Evolutionary conservation across 1,284 basidiomycete species (phyloP).

Genomic region (Cryptococcus depauperatus): DNA sequence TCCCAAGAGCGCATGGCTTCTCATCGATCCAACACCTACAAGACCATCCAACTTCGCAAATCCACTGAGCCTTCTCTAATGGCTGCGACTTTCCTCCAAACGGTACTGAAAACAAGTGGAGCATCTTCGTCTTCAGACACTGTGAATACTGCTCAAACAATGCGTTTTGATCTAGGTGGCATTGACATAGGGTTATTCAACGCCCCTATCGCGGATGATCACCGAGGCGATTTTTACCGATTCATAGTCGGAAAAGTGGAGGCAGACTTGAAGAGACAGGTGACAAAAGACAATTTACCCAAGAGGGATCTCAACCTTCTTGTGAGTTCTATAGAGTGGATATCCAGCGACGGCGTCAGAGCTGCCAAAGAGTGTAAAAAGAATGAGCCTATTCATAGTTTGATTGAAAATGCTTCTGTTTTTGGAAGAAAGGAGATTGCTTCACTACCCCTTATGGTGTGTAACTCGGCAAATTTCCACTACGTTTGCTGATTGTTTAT

Average conservation of each 20-base stretch:
- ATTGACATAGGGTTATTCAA: conserved; percentile 39
- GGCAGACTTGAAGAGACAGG: conserved; percentile 30
- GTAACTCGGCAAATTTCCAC: conserved; percentile 2
- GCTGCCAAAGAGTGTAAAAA: conserved; percentile 18
- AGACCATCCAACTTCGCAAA: conserved; percentile 58
- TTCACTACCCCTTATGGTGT: conserved; percentile 32
- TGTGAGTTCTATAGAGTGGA: conserved; percentile 28
- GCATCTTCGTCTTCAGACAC: conserved; percentile 48
- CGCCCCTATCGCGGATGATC: conserved; percentile 27
- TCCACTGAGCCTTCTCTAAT: conserved; percentile 57
- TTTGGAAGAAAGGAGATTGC: conserved; percentile 27
- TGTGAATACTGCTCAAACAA: conserved; percentile 32
- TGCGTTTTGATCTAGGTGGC: conserved; percentile 36
- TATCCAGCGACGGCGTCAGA: conserved; percentile 25
- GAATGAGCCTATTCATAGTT: conserved; percentile 18
- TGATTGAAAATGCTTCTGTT: conserved; percentile 24
- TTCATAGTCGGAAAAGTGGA: conserved; percentile 34
- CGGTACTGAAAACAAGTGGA: conserved; percentile 52
- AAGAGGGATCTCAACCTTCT: conserved; percentile 27
- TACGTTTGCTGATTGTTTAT: neutral
- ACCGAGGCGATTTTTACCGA: conserved; percentile 34
- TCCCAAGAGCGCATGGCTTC: conserved; percentile 50
- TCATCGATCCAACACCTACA: conserved; percentile 58
- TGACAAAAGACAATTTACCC: conserved; percentile 16
- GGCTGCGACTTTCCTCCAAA: conserved; percentile 69